Evolutionary conservation across 495 filamentous ascomycete species (phyloP).

Genomic region (Podospora bellae-mahoneyi): DNA sequence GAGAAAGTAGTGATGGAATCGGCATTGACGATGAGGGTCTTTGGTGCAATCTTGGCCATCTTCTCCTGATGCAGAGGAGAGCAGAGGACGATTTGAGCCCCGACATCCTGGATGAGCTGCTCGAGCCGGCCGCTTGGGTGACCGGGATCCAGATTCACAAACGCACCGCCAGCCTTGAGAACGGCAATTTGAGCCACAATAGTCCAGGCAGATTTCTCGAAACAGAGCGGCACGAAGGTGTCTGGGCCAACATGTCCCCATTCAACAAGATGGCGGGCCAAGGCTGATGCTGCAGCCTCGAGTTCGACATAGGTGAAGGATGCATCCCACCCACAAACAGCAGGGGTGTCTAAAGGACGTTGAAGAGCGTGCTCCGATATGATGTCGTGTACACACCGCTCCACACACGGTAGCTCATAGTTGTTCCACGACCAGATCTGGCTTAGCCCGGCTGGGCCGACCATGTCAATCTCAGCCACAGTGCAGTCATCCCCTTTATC

Average conservation of each 20-base stretch:
- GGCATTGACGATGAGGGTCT: slow-evolving; percentile 11
- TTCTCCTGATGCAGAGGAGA: slow-evolving; percentile 40
- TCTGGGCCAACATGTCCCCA: slow-evolving; percentile 46
- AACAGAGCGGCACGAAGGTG: slow-evolving; percentile 51
- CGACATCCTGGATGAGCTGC: slow-evolving; percentile 27
- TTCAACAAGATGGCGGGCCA: slow-evolving; percentile 43
- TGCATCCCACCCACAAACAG: slow-evolving; percentile 56
- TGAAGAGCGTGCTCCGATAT: slow-evolving; percentile 46
- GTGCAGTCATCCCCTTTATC: slow-evolving; percentile 22
- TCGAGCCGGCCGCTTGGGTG: slow-evolving; percentile 51
- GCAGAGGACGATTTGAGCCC: slow-evolving; percentile 44
- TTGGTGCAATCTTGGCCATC: slow-evolving; percentile 15
- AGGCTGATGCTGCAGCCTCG: slow-evolving; percentile 29
- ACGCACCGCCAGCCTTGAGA: slow-evolving; percentile 57
- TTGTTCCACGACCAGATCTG: slow-evolving; percentile 25
- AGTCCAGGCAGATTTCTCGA: slow-evolving; percentile 56
- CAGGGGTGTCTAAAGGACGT: slow-evolving; percentile 25
- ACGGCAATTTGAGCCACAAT: slow-evolving; percentile 55
- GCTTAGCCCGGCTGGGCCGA: slow-evolving; percentile 10
- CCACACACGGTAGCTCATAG: slow-evolving; percentile 22
- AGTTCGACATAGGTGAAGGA: slow-evolving; percentile 55
- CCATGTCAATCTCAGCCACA: slow-evolving; percentile 26
- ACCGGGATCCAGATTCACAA: slow-evolving; percentile 55
- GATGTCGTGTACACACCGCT: slow-evolving; percentile 47
- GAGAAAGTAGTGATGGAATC: slow-evolving; percentile 8